Conservation (phyloP, 306 rosid species). For the Vicia sativa region DNA sequence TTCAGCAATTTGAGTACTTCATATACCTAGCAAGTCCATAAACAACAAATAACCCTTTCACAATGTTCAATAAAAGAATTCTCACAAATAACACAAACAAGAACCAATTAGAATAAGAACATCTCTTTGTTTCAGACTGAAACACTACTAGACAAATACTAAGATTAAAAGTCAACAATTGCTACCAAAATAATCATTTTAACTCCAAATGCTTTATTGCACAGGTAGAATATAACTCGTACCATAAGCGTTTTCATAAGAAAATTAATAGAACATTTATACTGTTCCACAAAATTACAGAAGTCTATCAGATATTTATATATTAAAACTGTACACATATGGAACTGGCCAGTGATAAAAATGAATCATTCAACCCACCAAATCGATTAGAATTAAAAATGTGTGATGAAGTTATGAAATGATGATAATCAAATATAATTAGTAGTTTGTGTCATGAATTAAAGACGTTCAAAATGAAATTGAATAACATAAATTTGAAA, state of each 20-base stretch:
- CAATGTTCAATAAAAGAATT: constrained; percentile 5
- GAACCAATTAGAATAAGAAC: constrained; percentile 11
- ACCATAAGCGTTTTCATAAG: neutral
- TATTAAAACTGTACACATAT: constrained; percentile 4
- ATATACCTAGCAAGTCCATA: constrained; percentile 56
- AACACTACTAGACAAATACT: constrained; percentile 18
- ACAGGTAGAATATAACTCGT: constrained; percentile 18
- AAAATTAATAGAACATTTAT: constrained; percentile 16
- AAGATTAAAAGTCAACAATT: constrained; percentile 2
- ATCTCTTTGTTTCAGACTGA: constrained; percentile 10
- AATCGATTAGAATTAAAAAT: too few species aligned
- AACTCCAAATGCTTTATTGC: constrained; percentile 26
- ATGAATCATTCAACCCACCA: too few species aligned
- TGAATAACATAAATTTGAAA: constrained; percentile 6
- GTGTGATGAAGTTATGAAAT: neutral
- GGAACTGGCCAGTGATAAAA: constrained; percentile 28
- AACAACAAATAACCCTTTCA: constrained; percentile 17
- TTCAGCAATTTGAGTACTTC: constrained; percentile 87
- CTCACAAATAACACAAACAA: constrained; percentile 18
- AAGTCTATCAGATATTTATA: constrained; percentile 12
- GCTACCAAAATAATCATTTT: constrained; percentile 15
- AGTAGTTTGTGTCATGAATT: constrained; percentile 5
- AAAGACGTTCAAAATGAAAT: constrained; percentile 4
- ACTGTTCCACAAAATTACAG: constrained; percentile 10
- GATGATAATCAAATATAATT: constrained; percentile 9